Evolutionary conservation across 2,329 filamentous ascomycete species (phyloP).

Genomic region (Biscogniauxia marginata): DNA sequence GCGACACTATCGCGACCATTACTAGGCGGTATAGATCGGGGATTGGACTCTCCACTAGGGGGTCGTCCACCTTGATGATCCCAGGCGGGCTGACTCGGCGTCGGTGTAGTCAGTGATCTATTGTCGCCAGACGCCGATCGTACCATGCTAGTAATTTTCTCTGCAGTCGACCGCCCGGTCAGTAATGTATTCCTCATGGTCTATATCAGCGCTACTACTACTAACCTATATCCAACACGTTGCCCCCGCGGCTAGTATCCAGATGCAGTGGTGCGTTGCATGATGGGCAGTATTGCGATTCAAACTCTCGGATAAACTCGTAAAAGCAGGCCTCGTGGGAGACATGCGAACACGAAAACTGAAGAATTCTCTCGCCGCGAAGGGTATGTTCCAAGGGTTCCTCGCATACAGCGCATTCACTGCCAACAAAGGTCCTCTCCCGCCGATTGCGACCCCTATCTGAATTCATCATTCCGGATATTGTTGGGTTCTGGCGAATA

Average conservation of each 20-base stretch:
- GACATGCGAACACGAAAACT: slow-evolving; percentile 96
- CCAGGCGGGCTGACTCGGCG: slow-evolving; percentile 69
- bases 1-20: slow-evolving; percentile 32
- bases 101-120: slow-evolving; percentile 50
- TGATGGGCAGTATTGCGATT: slow-evolving; percentile 89
- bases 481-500: slow-evolving; percentile 36
- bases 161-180: slow-evolving; percentile 46
- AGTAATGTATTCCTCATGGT: slow-evolving; percentile 8
- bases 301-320: slow-evolving; percentile 93
- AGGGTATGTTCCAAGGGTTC: slow-evolving; percentile 95
- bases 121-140: slow-evolving; percentile 71
- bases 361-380: slow-evolving; percentile 87
- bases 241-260: slow-evolving; percentile 89
- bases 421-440: slow-evolving; percentile 93
- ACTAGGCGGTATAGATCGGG: slow-evolving; percentile 14
- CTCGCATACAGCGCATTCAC: slow-evolving; percentile 93
- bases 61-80: slow-evolving; percentile 59
- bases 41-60: slow-evolving; percentile 44
- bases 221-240: slow-evolving; percentile 86
- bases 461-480: slow-evolving; percentile 67
- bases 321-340: slow-evolving; percentile 98
- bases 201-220: background rate
- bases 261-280: slow-evolving; percentile 90
- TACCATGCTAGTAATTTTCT: slow-evolving; percentile 93
- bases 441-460: slow-evolving; percentile 78